Evolutionary conservation across 2,329 filamentous ascomycete species (phyloP), one percentile per base, ranked within the genome.

Genomic region (Cercospora berteroae): DNA sequence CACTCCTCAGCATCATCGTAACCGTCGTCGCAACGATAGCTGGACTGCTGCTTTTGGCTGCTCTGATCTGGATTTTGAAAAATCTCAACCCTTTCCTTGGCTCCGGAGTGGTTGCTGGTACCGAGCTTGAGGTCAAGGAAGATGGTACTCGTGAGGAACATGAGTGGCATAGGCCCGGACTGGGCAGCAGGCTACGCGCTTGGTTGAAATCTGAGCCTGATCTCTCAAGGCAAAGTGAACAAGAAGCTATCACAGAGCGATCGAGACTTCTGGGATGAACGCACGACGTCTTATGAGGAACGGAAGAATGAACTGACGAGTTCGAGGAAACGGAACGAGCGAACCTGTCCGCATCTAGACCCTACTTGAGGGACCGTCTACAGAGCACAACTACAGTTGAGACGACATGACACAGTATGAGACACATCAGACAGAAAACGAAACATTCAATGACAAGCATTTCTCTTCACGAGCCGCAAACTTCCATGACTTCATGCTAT

Each of bases 11-110:
- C 42, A 76, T 80, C 4, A 70, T 83, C 18, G 76, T 81, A 7
- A 81, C 82, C 1, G 78, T 83, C 52, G 76, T 81, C 39, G 77
- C 75, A 29, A 83, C 81, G 0, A 68, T 83, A 3, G 76, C 77
- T 12, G 80, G 77, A 1, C 67, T 82, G 0, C 8, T 79, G 0
- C 67, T 81, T 1, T 66, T 82, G 13, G 79, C 77, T 39, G 74
- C 70, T 3, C 25, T 78, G n/a, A 52, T 67, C 8, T 31, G 69
- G 31, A 60, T 67, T 0, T 8, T 74, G 7, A 70, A 62, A 5
- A 55, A 42, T 20, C 29, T 76, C 9, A 74, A 75, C 59, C 73
- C 71, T 9, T 68, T 71, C 50, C 73, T 74, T n/a, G 75, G 75
- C 1, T 70, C 70, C 70, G 74, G 71, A 65, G 71, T 57, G 71